These are phyloP conservation scores for Lasiosphaeria ovina DNA, from an alignment of 495 filamentous ascomycete species.

Conservation along the genomic window DNA sequence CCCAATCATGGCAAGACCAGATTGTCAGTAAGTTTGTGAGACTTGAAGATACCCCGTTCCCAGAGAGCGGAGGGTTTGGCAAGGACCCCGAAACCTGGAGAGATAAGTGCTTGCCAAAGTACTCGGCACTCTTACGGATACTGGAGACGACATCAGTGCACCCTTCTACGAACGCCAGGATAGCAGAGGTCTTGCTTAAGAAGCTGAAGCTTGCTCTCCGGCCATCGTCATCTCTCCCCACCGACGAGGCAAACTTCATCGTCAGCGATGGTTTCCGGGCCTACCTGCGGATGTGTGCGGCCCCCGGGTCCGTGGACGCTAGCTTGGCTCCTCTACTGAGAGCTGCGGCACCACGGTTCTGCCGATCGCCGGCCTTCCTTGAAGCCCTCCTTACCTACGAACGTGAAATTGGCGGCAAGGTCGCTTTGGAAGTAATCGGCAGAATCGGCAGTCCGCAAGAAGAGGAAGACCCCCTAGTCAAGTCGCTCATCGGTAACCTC, in stretches of 20 bases:
- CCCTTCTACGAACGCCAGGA: conserved; percentile 52
- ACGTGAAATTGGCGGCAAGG: conserved; percentile 43
- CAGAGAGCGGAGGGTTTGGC: conserved; percentile 51
- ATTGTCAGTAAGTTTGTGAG: conserved; percentile 63
- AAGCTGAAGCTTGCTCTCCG: conserved; percentile 58
- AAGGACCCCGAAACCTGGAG: conserved; percentile 54
- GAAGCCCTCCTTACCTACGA: conserved; percentile 63
- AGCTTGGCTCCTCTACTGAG: conserved; percentile 57
- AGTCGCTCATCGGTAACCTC: conserved; percentile 67
- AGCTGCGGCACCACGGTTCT: conserved; percentile 58
- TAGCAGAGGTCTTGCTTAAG: conserved; percentile 53
- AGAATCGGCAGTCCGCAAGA: conserved; percentile 41
- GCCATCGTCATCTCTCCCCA: conserved; percentile 51
- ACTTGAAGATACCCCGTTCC: conserved; percentile 54
- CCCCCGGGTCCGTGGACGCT: conserved; percentile 47
- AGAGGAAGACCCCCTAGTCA: conserved; percentile 54
- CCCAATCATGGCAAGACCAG: conserved; percentile 66
- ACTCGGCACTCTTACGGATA: conserved; percentile 51
- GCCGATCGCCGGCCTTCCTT: conserved; percentile 63
- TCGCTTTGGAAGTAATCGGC: conserved; percentile 27
- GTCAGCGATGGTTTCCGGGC: conserved; percentile 55
- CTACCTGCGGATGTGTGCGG: conserved; percentile 51
- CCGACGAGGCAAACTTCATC: conserved; percentile 58
- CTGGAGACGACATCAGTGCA: conserved; percentile 49
- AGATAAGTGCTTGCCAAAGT: conserved; percentile 54